phyloP scores from a whole-genome alignment of 75 land plant species.

The Selaginella tamariscina region DNA sequence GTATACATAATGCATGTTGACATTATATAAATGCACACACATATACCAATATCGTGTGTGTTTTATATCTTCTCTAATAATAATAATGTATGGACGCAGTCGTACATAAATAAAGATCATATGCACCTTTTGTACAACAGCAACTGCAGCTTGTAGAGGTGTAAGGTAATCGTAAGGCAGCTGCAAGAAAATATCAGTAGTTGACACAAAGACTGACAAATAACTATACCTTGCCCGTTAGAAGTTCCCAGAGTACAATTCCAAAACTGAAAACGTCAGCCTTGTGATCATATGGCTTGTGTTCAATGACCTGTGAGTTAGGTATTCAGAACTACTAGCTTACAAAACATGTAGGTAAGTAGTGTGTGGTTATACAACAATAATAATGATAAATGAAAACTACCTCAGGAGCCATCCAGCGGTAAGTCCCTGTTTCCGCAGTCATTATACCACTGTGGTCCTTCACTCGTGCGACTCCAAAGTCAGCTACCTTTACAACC shows the following conservation, averaged over 20 bases:
- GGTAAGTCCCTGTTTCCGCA: conserved; percentile 93
- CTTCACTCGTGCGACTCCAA: conserved; percentile 89
- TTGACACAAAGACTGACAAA: neutral
- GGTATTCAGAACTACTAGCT: neutral
- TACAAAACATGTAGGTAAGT: neutral
- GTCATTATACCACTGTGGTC: conserved; percentile 78
- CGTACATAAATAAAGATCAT: neutral
- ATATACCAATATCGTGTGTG: too few species aligned
- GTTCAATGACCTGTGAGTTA: conserved; percentile 11
- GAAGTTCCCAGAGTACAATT: conserved; percentile 1
- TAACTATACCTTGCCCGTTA: conserved; percentile 2
- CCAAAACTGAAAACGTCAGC: conserved; percentile 13
- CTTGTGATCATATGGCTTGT: conserved; percentile 12
- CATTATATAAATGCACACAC: too few species aligned
- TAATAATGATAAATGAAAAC: conserved; percentile 4
- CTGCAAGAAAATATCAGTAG: neutral
- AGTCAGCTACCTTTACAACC: conserved; percentile 99
- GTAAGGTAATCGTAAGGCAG: conserved; percentile 10
- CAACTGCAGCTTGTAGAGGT: conserved; percentile 6
- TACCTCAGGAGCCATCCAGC: conserved; percentile 99
- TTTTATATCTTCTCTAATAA: too few species aligned
- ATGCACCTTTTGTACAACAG: conserved; percentile 2
- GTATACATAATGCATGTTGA: too few species aligned
- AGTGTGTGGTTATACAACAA: too few species aligned
- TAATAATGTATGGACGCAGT: neutral